Conservation (phyloP, 768 basidiomycete species). For the Cubamyces lactineus region DNA sequence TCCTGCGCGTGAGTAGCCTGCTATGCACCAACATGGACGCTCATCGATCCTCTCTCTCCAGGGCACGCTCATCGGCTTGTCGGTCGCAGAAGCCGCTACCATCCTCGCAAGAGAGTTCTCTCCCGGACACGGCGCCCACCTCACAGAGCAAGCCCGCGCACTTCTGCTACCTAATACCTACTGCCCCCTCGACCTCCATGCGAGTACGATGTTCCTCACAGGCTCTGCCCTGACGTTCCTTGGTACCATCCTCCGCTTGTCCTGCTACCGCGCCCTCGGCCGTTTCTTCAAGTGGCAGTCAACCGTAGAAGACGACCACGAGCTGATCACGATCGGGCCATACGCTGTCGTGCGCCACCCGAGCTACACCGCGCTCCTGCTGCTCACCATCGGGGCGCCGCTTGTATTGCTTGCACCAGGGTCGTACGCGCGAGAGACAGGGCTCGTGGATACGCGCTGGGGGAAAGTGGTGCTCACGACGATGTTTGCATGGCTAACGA, state of each 20-base stretch:
- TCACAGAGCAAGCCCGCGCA: neutral
- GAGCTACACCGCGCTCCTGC: conserved; percentile 19
- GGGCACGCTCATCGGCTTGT: neutral
- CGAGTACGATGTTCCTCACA: neutral
- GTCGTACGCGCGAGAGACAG: conserved; percentile 11
- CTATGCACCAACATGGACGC: too few relatives aligned
- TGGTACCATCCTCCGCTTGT: neutral
- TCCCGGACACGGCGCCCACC: neutral
- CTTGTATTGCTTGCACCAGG: neutral
- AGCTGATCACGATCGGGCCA: conserved; percentile 23
- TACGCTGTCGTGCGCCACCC: conserved; percentile 30
- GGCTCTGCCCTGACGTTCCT: conserved; percentile 2
- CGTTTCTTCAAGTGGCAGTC: conserved; percentile 26
- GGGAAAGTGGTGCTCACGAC: conserved; percentile 10
- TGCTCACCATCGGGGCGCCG: conserved; percentile 8
- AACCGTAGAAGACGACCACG: conserved; percentile 19
- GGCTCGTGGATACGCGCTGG: conserved; percentile 4
- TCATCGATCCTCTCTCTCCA: neutral
- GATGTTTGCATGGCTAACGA: neutral
- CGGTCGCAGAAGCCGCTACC: neutral
- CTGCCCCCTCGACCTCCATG: neutral
- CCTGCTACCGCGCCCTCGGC: conserved; percentile 26
- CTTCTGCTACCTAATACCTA: neutral
- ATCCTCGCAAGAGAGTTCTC: neutral
- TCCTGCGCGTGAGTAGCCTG: neutral